These are phyloP conservation scores for Pseudisothecium myosuroides DNA, from an alignment of 225 moss, liverwort and hornwort species.

Conservation along the genomic window DNA sequence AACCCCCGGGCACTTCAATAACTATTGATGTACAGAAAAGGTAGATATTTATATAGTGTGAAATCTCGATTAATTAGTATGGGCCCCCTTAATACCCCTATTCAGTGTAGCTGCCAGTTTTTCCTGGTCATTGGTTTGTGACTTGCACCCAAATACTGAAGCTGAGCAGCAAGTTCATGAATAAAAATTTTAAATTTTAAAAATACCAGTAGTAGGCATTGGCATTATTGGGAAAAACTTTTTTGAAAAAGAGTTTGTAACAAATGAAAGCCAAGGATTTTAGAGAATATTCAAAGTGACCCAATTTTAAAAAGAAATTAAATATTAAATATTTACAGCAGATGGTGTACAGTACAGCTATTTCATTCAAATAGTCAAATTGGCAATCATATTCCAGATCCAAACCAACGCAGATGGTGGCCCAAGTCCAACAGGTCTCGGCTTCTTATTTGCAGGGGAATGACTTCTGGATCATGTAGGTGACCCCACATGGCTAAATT, in stretches of 20 bases:
- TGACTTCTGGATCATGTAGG: background rate
- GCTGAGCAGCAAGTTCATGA: background rate
- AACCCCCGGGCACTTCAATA: too few species aligned
- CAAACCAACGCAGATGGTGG: background rate
- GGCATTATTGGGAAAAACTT: background rate
- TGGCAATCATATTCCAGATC: background rate
- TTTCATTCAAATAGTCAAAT: background rate
- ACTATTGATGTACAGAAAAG: too few species aligned
- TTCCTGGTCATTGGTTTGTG: too few species aligned
- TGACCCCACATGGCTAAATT: background rate
- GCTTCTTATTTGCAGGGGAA: background rate
- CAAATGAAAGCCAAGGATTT: too few species aligned
- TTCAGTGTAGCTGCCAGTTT: too few species aligned
- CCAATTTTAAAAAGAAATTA: accelerated
- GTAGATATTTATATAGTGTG: too few species aligned
- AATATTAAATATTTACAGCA: background rate
- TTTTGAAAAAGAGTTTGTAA: background rate
- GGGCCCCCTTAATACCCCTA: too few species aligned
- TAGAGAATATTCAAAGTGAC: background rate
- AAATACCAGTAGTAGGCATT: background rate
- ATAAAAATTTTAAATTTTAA: background rate
- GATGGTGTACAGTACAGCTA: background rate
- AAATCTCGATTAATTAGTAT: too few species aligned
- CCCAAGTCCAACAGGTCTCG: background rate
- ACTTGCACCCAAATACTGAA: background rate